Evolutionary conservation across 23 red algal species (phyloP).

Genomic region (Gracilaria domingensis): DNA sequence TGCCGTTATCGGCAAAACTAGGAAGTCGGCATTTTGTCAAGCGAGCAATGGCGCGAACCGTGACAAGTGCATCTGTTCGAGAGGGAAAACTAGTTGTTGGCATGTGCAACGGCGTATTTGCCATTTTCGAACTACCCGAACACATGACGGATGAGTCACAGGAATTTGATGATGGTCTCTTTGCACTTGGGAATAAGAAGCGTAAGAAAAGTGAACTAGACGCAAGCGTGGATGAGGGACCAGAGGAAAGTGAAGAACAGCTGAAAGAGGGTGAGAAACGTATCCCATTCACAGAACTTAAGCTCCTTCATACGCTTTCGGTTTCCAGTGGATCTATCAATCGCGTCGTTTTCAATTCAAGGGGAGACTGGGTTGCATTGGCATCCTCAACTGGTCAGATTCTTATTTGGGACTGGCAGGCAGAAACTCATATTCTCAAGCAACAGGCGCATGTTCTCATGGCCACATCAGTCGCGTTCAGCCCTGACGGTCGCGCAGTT

Average conservation of each 20-base stretch:
- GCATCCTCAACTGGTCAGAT: slow-evolving; percentile 78
- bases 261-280: slow-evolving; percentile 3
- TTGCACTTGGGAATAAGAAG: slow-evolving; percentile 42
- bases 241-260: slow-evolving; percentile 7
- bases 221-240: neutral
- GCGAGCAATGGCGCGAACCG: slow-evolving; percentile 40
- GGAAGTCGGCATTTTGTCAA: slow-evolving; percentile 86
- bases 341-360: slow-evolving; percentile 62
- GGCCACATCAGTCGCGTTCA: slow-evolving; percentile 79
- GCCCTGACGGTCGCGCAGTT: slow-evolving; percentile 86
- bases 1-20: slow-evolving; percentile 64
- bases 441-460: slow-evolving; percentile 88
- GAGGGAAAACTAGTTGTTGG: slow-evolving; percentile 68
- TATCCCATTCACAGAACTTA: slow-evolving; percentile 67
- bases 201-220: slow-evolving; percentile 1
- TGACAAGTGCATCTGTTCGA: slow-evolving; percentile 47
- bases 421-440: slow-evolving; percentile 97
- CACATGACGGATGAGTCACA: slow-evolving; percentile 70
- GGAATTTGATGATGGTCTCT: slow-evolving; percentile 72
- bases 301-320: slow-evolving; percentile 70
- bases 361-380: slow-evolving; percentile 92
- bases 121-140: slow-evolving; percentile 76
- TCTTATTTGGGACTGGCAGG: slow-evolving; percentile 96
- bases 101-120: slow-evolving; percentile 86
- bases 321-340: slow-evolving; percentile 66